A percentile compares a stretch with the other conserved stretches of the same genome.
These are phyloP conservation scores for Vitis riparia DNA, from an alignment of 164 flowering plant species.

Conservation along the genomic window DNA sequence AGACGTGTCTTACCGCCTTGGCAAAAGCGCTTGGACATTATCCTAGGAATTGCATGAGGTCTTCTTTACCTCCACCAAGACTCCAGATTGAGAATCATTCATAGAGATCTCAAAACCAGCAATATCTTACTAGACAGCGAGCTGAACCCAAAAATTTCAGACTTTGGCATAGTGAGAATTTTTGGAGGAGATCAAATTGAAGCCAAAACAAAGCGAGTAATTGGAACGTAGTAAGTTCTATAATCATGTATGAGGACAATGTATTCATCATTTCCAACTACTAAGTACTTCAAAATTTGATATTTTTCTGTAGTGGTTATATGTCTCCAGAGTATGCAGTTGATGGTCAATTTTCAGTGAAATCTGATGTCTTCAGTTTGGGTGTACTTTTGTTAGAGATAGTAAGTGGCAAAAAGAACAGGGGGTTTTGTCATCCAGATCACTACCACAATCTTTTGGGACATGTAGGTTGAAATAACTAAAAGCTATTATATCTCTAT, in stretches of 20 bases:
- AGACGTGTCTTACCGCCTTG: conserved; percentile 3
- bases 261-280: too few species aligned
- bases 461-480: neutral
- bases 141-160: too few species aligned
- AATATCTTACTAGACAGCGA: too few species aligned
- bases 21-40: conserved; percentile 16
- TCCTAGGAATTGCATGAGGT: conserved; percentile 21
- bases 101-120: too few species aligned
- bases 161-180: too few species aligned
- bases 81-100: neutral
- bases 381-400: conserved; percentile 6
- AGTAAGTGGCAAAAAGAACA: conserved; percentile 1
- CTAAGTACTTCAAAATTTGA: too few species aligned
- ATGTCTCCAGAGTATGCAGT: conserved; percentile 23
- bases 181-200: too few species aligned
- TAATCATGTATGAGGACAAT: too few species aligned
- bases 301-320: neutral
- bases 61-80: conserved; percentile 28
- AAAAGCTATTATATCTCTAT: too few species aligned
- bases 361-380: conserved; percentile 5
- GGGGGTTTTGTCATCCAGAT: neutral
- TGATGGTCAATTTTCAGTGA: neutral
- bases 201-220: too few species aligned
- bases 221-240: too few species aligned
- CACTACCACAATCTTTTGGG: neutral